Base-by-base conservation (phyloP, 441 rosid genomes). In the Bocquillonia castaneifolia region DNA sequence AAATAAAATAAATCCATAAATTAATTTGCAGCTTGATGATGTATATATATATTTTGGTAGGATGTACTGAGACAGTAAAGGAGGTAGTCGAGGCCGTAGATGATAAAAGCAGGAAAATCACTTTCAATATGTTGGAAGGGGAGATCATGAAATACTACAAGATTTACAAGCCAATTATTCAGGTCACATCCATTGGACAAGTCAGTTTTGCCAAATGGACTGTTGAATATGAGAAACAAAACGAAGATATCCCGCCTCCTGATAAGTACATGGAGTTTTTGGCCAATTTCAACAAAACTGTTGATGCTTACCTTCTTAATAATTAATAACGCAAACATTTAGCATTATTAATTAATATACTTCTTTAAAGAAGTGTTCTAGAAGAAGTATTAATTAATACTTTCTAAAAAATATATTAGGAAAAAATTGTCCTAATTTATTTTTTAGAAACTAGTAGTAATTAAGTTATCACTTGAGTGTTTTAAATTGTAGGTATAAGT, bases 1-100 rank as follows among this genome's bases (percentile, higher is more conserved):
- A 10, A 10, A 45, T 1, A 2, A 2, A 9, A 45, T 45, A 1
- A 10, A 14, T 45, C 17, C 15, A 2, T 10, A 45, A 9, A 10
- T 45, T 22, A 42, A 10, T 4, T 42, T 3, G 14, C 18, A 47
- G 20, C 1, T 22, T 47, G 8, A 10, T 14, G 10, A 32, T 34
- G n/a, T n/a, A n/a, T n/a, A n/a, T n/a, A n/a, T n/a, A 5, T 63
- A n/a, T 45, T 45, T 8, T 47, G 13, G n/a, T 7, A 64, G 68
- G 68, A 9, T 22, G 28, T 22, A 32, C 23, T 36, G 68, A 64
- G 68, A 64, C 13, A 23, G 47, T 64, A 1, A 64, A 64, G 68
- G 68, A 64, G 6, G 34, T 22, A 5, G 17, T 64, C 1, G 68
- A 64, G 15, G 59, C 32, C 15, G 26, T 51, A 23, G 68, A 64